Evolutionary conservation across 495 filamentous ascomycete species (phyloP).

Genomic region (Ramalina peruviana): DNA sequence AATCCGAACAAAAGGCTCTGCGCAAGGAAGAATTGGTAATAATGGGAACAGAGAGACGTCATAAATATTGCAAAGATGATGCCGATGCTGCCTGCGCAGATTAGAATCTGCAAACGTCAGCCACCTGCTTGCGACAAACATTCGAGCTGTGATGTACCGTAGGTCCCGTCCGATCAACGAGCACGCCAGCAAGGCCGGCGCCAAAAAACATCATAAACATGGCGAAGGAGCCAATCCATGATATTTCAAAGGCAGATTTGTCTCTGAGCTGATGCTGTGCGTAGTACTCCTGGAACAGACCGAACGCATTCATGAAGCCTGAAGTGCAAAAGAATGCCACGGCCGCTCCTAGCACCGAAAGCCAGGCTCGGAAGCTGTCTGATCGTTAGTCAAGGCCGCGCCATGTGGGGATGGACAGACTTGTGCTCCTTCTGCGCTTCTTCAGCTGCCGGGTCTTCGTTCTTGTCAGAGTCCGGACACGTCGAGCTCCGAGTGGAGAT

Average conservation of each 20-base stretch:
- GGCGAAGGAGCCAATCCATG: constrained; percentile 33
- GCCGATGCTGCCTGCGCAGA: constrained; percentile 4
- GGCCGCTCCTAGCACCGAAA: constrained; percentile 19
- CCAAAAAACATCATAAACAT: constrained; percentile 2
- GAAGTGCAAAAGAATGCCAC: constrained; percentile 23
- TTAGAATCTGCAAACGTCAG: neutral
- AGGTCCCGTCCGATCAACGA: constrained; percentile 10
- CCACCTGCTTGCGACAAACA: neutral
- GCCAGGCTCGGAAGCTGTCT: constrained; percentile 16
- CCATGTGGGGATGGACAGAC: too few relatives aligned
- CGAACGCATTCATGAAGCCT: constrained; percentile 51
- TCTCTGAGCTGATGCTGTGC: constrained; percentile 30
- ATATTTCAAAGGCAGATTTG: constrained; percentile 34
- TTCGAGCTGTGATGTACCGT: neutral
- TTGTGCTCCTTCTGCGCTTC: too few relatives aligned
- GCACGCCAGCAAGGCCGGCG: constrained; percentile 6
- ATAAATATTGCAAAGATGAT: constrained; percentile 19
- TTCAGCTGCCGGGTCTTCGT: too few relatives aligned
- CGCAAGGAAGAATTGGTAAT: constrained; percentile 50
- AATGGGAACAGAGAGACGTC: constrained; percentile 31
- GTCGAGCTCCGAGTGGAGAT: too few relatives aligned
- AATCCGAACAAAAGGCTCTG: constrained; percentile 22
- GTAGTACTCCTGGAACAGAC: constrained; percentile 51
- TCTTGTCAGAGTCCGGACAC: too few relatives aligned
- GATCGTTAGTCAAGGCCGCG: too few relatives aligned